Evolutionary conservation across 2,329 filamentous ascomycete genomes (phyloP), one percentile per base, ranked within the genome.

Genomic region (Orbilia oligospora): DNA sequence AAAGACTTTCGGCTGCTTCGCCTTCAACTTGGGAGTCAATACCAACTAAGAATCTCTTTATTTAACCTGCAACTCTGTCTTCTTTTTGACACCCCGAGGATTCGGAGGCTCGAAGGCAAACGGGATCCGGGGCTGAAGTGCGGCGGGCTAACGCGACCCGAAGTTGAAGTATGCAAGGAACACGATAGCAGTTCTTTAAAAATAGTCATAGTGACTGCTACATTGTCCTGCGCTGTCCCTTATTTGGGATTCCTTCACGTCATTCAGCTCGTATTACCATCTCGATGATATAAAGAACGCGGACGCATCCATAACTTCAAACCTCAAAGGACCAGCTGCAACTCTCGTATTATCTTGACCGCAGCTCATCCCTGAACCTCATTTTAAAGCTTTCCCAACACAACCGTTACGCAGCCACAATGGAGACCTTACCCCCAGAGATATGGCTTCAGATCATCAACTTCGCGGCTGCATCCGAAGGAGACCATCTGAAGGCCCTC

Each of bases 381-480:
- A 49, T 49, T 30, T 10, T 38, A 38, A 20, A 38, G 41, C 41
- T 63, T 49, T 18, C 27, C 22, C 38, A 61, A 44, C 33, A 36
- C 67, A 70, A 58, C 67, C n/a, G n/a, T n/a, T 16, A 9, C 46
- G 18, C 58, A 58, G 16, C 36, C 22, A 51, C 48, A 27, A 67
- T 72, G 75, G 61, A 71, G 41, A 30, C 65, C 6, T 61, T 79
- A 20, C 76, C 76, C 14, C 69, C 76, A 20, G 76, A 79, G 49
- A 79, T 79, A 51, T 75, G 69, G 69, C 65, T 79, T 38, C 73
- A 71, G 27, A 75, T 79, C 55, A 79, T 79, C 70, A 65, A 79
- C 64, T 79, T 75, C 44, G 76, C 76, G 46, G 48, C 70, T 14
- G 58, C 58, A 12, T 49, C 33, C 27, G 56, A 73, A 30, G 38